Conservation (phyloP, 1,139 yeast genomes). For the Debaryomyces psychrophilus region DNA sequence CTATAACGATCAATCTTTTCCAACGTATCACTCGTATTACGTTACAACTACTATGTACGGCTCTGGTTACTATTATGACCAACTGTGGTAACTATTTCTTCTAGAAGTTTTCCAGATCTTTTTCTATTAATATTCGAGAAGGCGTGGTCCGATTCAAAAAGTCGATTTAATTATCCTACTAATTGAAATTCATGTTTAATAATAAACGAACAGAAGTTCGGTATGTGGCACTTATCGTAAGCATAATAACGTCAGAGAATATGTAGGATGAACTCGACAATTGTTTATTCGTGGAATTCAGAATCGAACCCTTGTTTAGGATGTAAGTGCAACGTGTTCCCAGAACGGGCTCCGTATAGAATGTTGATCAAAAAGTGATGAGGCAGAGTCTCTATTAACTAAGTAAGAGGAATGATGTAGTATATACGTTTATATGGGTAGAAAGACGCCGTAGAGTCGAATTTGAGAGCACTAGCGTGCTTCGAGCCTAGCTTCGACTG, state of each 20-base stretch:
- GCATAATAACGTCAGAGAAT: not conserved
- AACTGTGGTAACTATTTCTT: not conserved
- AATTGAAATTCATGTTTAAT: not conserved
- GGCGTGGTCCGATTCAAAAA: conserved; percentile 10
- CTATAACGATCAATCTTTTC: conserved; percentile 1
- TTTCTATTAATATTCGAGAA: not conserved
- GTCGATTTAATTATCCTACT: not conserved
- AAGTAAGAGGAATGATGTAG: not conserved
- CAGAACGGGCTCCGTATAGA: conserved; percentile 4
- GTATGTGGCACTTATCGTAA: not conserved
- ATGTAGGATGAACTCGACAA: not conserved
- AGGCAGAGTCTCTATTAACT: conserved; percentile 1
- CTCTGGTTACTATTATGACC: not conserved
- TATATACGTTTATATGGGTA: not conserved
- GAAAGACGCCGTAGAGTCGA: not conserved
- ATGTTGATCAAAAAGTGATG: not conserved
- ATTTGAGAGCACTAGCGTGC: not conserved
- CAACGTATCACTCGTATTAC: not conserved
- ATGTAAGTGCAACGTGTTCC: conserved; percentile 3
- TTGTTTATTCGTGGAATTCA: not conserved
- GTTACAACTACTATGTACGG: not conserved
- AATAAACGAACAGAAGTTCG: not conserved
- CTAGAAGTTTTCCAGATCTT: conserved; percentile 1
- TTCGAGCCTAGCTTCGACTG: conserved; percentile 18
- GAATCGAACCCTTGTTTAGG: not conserved